Percentiles rank a stretch among this genome's conserved stretches.
Conservation (phyloP, 148 eudicot genomes). For the Rheum nobile region DNA sequence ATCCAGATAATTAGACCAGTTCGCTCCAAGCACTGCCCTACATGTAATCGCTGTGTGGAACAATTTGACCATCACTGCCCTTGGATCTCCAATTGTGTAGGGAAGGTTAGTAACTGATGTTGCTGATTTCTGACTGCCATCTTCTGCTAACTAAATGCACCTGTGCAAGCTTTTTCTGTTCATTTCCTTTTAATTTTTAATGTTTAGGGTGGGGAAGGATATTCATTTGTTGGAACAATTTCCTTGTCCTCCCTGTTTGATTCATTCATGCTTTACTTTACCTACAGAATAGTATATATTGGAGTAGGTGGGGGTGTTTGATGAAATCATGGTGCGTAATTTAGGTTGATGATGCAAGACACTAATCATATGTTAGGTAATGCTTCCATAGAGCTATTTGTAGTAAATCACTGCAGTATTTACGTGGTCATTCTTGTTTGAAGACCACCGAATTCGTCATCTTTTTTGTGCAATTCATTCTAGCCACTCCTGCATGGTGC, state of each 20-base stretch:
- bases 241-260: background rate
- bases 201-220: background rate
- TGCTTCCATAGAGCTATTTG: background rate
- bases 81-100: constrained; percentile 96
- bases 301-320: background rate
- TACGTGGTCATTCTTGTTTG: background rate
- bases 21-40: constrained; percentile 88
- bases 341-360: background rate
- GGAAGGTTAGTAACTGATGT: constrained; percentile 52
- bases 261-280: background rate
- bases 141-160: background rate
- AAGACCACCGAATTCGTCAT: too few relatives aligned
- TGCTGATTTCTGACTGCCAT: background rate
- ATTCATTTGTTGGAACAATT: background rate
- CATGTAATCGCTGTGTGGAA: constrained; percentile 78
- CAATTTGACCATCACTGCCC: constrained; percentile 88
- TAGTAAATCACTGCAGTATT: background rate
- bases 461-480: too few relatives aligned
- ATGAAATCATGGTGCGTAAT: background rate
- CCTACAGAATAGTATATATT: background rate
- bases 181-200: background rate
- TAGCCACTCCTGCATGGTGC: too few relatives aligned
- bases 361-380: background rate
- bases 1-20: constrained; percentile 57
- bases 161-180: background rate